These are phyloP conservation scores for Coemansia sp. DNA, from an alignment of 192 early-diverging fungal genomes.

Conservation along the genomic window DNA sequence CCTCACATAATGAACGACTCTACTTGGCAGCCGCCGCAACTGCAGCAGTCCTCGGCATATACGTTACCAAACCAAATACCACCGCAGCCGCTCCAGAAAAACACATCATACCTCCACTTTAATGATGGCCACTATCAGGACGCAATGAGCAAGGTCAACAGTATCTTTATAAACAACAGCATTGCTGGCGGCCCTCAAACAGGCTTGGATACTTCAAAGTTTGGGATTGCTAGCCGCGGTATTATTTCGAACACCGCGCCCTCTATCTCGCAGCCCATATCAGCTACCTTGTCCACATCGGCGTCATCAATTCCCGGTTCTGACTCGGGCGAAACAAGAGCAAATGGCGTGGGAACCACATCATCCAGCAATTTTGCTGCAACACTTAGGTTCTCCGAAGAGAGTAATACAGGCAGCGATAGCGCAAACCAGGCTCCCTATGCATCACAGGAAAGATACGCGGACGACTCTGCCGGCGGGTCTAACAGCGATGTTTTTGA, in stretches of 20 bases:
- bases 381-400: neutral
- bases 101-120: neutral
- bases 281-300: neutral
- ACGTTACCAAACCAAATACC: neutral
- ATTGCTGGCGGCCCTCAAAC: neutral
- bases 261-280: neutral
- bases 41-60: slow-evolving; percentile 11
- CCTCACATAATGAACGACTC: slow-evolving; percentile 26
- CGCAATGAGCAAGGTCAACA: slow-evolving; percentile 9
- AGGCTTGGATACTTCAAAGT: neutral
- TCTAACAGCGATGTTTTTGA: neutral
- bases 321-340: neutral
- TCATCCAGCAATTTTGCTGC: neutral
- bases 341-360: slow-evolving; percentile 1
- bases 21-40: slow-evolving; percentile 40
- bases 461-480: neutral
- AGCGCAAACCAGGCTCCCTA: neutral
- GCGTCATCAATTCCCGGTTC: neutral
- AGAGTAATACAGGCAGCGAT: neutral
- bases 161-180: slow-evolving; percentile 1
- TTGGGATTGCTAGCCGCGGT: neutral
- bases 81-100: neutral
- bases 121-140: slow-evolving; percentile 5
- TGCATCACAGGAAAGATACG: neutral
- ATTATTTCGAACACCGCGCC: neutral